Evolutionary conservation across 208 protist genomes (phyloP).

Genomic region (Wallacemonas sp.): DNA sequence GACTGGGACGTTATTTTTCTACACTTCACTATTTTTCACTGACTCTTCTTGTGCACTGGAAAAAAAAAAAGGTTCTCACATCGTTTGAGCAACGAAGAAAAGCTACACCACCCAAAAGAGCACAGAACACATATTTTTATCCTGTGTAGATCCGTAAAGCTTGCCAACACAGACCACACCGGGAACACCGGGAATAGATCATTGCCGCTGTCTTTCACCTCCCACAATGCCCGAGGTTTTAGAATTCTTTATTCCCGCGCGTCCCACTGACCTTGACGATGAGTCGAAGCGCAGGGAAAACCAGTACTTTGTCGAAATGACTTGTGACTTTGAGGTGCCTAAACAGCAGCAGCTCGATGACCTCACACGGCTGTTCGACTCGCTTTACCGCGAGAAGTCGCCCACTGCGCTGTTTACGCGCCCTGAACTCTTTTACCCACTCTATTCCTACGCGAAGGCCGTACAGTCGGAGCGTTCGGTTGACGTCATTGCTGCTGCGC

Average conservation of each 20-base stretch:
- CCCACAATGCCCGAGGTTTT: constrained; percentile 33
- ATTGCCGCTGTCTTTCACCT: constrained; percentile 5
- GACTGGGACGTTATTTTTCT: no score
- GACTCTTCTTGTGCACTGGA: no score
- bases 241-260: constrained; percentile 79
- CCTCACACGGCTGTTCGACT: constrained; percentile 75
- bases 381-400: constrained; percentile 75
- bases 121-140: no score
- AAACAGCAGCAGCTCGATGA: constrained; percentile 77
- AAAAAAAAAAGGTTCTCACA: no score
- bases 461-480: constrained; percentile 39
- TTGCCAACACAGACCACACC: no score
- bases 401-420: constrained; percentile 79
- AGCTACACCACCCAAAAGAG: no score
- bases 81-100: no score
- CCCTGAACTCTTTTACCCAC: constrained; percentile 56
- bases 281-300: constrained; percentile 25
- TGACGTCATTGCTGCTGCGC: constrained; percentile 48
- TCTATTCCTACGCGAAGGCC: constrained; percentile 78
- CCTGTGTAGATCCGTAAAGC: no score
- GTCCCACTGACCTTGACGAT: constrained; percentile 61
- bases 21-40: no score
- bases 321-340: constrained; percentile 73
- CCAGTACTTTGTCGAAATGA: constrained; percentile 53
- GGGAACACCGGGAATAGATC: no score